A percentile compares a stretch with the other conserved stretches of the same genome.
These are phyloP conservation scores for Yamadazyma epiphylla DNA, from an alignment of 1,139 yeast species.

Conservation along the genomic window DNA sequence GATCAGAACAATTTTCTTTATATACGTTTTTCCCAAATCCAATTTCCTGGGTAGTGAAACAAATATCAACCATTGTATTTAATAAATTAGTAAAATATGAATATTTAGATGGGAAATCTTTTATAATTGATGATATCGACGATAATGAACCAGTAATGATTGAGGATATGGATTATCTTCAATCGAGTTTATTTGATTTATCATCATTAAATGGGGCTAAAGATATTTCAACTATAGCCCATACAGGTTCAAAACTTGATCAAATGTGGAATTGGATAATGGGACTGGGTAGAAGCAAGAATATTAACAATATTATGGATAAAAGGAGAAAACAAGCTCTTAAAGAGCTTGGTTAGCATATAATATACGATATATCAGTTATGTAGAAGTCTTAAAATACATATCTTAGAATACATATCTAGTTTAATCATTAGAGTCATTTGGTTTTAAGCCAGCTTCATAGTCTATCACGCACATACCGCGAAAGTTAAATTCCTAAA, in stretches of 20 bases:
- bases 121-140: conserved; percentile 20
- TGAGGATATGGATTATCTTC: conserved; percentile 28
- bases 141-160: conserved; percentile 15
- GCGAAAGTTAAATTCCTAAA: too few relatives aligned
- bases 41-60: conserved; percentile 24
- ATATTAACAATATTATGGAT: conserved; percentile 30
- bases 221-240: conserved; percentile 27
- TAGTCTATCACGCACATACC: too few relatives aligned
- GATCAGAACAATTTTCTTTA: conserved; percentile 40
- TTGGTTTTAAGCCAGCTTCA: too few relatives aligned
- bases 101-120: conserved; percentile 26
- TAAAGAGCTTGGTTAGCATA: conserved; percentile 30
- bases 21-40: conserved; percentile 45
- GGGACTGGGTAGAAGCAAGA: conserved; percentile 12
- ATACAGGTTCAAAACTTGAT: conserved; percentile 18
- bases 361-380: background rate
- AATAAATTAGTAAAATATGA: conserved; percentile 17
- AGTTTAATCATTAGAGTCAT: too few relatives aligned
- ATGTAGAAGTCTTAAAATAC: too few relatives aligned
- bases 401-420: too few relatives aligned
- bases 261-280: conserved; percentile 26
- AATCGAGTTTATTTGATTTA: conserved; percentile 35
- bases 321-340: conserved; percentile 41
- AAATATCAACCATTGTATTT: conserved; percentile 17
- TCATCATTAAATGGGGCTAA: conserved; percentile 41